A percentile compares a stretch with the other conserved stretches of the same genome.
phyloP scores from a whole-genome alignment of 2,329 filamentous ascomycete genomes.

The Cladosporium sp. region DNA sequence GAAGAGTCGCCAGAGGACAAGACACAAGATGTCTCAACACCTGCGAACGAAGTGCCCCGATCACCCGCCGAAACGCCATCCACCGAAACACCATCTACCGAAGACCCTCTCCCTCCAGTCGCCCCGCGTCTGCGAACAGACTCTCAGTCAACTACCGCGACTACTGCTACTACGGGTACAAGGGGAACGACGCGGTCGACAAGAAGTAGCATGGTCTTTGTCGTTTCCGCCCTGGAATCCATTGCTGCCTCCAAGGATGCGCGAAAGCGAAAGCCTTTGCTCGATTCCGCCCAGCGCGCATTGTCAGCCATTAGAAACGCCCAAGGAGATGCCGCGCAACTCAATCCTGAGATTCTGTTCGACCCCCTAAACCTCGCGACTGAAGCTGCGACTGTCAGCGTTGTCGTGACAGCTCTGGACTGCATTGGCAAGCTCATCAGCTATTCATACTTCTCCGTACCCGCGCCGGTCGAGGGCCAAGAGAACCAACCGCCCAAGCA shows the following conservation, averaged over 20 bases:
- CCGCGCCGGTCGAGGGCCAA: slow-evolving; percentile 41
- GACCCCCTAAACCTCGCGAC: slow-evolving; percentile 85
- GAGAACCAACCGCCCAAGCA: slow-evolving; percentile 34
- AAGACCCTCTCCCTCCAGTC: slow-evolving; percentile 18
- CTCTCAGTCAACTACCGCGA: slow-evolving; percentile 55
- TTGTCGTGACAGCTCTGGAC: slow-evolving; percentile 87
- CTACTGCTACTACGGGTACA: slow-evolving; percentile 42
- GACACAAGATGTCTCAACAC: neutral
- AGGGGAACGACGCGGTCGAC: slow-evolving; percentile 49
- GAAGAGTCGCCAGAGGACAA: neutral
- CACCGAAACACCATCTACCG: slow-evolving; percentile 17
- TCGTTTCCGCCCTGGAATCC: slow-evolving; percentile 85
- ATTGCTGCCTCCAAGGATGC: slow-evolving; percentile 91
- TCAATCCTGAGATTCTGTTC: slow-evolving; percentile 89
- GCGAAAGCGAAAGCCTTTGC: slow-evolving; percentile 75
- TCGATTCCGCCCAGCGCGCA: slow-evolving; percentile 75
- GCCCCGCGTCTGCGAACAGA: slow-evolving; percentile 49
- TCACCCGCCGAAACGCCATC: slow-evolving; percentile 14
- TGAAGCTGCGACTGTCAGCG: slow-evolving; percentile 74
- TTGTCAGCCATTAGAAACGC: slow-evolving; percentile 72
- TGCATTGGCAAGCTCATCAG: slow-evolving; percentile 99
- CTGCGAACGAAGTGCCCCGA: neutral
- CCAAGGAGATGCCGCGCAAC: slow-evolving; percentile 69
- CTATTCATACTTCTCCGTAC: slow-evolving; percentile 91
- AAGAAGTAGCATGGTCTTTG: slow-evolving; percentile 93